phyloP scores from a whole-genome alignment of 495 filamentous ascomycete species.

The Neurospora intermedia region DNA sequence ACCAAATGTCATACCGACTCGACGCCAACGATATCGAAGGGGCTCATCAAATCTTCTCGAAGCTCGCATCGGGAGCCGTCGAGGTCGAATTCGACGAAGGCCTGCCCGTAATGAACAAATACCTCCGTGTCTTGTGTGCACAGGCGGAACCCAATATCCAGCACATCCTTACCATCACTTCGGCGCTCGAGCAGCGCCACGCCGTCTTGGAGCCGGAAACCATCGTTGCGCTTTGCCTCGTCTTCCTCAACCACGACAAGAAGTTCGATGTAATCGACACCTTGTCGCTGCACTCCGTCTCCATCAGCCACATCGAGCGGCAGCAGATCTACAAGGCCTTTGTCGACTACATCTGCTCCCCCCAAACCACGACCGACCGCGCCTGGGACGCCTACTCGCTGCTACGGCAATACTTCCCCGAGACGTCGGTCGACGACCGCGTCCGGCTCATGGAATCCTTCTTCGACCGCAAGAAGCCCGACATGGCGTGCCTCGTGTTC shows the following conservation, averaged over 20 bases:
- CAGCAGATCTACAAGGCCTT: constrained; percentile 50
- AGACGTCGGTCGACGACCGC: constrained; percentile 50
- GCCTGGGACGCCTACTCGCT: constrained; percentile 79
- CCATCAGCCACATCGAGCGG: constrained; percentile 56
- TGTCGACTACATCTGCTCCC: constrained; percentile 49
- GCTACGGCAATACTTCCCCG: constrained; percentile 66
- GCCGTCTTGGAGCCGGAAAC: constrained; percentile 60
- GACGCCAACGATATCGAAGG: constrained; percentile 57
- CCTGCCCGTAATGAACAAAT: constrained; percentile 56
- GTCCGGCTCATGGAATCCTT: constrained; percentile 71
- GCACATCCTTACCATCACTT: constrained; percentile 58
- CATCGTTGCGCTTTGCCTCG: constrained; percentile 53
- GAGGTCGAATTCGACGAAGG: constrained; percentile 41
- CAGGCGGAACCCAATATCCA: constrained; percentile 44
- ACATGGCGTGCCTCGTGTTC: constrained; percentile 78
- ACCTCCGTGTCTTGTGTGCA: constrained; percentile 62
- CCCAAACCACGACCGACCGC: constrained; percentile 44
- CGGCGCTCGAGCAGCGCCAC: constrained; percentile 63
- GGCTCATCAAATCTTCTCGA: constrained; percentile 51
- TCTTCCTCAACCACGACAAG: constrained; percentile 64
- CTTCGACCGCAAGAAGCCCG: constrained; percentile 62
- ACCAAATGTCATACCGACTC: constrained; percentile 67
- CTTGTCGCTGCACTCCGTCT: constrained; percentile 53
- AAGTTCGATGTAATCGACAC: constrained; percentile 66
- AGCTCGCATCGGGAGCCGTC: constrained; percentile 40